phyloP scores from a whole-genome alignment of 768 basidiomycete species.

The Paxillus ammoniavirescens region DNA sequence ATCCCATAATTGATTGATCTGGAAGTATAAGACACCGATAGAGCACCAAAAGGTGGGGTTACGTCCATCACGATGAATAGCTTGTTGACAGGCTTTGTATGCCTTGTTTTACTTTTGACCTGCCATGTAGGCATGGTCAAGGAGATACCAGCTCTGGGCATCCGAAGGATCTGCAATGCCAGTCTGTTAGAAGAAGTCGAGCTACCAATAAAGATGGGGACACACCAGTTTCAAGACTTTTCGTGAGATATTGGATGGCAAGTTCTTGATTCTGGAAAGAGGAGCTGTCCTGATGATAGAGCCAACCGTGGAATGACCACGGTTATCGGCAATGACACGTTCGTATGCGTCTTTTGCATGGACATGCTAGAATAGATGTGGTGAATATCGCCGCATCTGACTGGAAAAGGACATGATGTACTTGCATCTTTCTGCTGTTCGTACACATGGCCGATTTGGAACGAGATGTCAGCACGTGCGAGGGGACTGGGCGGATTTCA shows the following conservation, averaged over 20 bases:
- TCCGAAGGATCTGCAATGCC: slow-evolving; percentile 72
- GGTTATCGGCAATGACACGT: slow-evolving; percentile 92
- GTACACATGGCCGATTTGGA: slow-evolving; percentile 98
- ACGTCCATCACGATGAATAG: slow-evolving; percentile 98
- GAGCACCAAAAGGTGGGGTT: slow-evolving; percentile 99
- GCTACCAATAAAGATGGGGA: background rate
- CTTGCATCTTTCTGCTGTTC: slow-evolving; percentile 96
- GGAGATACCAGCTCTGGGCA: slow-evolving; percentile 98
- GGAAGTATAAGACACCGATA: slow-evolving; percentile 98
- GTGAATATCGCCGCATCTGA: slow-evolving; percentile 10
- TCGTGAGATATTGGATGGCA: no score
- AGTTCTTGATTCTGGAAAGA: slow-evolving; percentile 96
- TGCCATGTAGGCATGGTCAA: slow-evolving; percentile 98
- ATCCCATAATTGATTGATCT: slow-evolving; percentile 69
- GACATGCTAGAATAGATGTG: slow-evolving; percentile 55
- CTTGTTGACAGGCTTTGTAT: slow-evolving; percentile 99
- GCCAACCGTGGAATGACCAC: slow-evolving; percentile 94
- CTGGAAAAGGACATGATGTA: slow-evolving; percentile 6
- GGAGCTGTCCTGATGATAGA: slow-evolving; percentile 94
- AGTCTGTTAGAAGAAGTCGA: background rate
- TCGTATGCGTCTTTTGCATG: slow-evolving; percentile 95
- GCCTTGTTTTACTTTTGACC: slow-evolving; percentile 99
- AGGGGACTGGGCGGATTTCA: slow-evolving; percentile 94
- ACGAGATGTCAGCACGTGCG: slow-evolving; percentile 98
- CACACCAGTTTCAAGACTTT: slow-evolving; percentile 93